A percentile compares a stretch with the other conserved stretches of the same genome.
phyloP scores from a whole-genome alignment of 2,329 filamentous ascomycete genomes.

The Sporothrix brasiliensis region DNA sequence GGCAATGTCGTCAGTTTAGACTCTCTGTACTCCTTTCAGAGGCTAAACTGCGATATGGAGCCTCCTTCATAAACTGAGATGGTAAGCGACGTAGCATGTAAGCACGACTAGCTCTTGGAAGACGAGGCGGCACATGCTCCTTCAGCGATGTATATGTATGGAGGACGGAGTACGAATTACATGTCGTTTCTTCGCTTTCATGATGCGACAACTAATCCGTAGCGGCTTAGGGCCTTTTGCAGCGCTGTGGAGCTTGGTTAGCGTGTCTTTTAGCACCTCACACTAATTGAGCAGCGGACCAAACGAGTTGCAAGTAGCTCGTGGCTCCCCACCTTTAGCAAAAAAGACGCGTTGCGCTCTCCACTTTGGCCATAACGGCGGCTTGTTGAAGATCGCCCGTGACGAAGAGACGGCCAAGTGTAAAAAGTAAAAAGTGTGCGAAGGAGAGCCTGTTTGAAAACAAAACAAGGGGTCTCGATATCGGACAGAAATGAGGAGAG shows the following conservation, averaged over 20 bases:
- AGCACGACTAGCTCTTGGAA: not conserved
- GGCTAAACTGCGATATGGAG: not conserved
- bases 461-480: no score
- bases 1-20: not conserved
- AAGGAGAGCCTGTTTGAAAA: no score
- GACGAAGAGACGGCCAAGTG: not conserved
- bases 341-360: not conserved
- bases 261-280: not conserved
- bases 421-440: not conserved
- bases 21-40: not conserved
- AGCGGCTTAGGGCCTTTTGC: no score
- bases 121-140: slow-evolving; percentile 2
- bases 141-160: not conserved
- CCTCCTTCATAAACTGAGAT: not conserved
- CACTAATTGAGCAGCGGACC: not conserved
- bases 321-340: not conserved
- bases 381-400: slow-evolving; percentile 16
- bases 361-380: slow-evolving; percentile 7
- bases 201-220: no score
- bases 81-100: not conserved
- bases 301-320: not conserved
- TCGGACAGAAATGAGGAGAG: not conserved
- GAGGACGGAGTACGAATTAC: no score
- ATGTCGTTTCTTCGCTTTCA: no score
- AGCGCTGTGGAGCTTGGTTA: slow-evolving; percentile 7